Base-by-base conservation (phyloP, 768 basidiomycete genomes). In the Calocybe gangraenosa region DNA sequence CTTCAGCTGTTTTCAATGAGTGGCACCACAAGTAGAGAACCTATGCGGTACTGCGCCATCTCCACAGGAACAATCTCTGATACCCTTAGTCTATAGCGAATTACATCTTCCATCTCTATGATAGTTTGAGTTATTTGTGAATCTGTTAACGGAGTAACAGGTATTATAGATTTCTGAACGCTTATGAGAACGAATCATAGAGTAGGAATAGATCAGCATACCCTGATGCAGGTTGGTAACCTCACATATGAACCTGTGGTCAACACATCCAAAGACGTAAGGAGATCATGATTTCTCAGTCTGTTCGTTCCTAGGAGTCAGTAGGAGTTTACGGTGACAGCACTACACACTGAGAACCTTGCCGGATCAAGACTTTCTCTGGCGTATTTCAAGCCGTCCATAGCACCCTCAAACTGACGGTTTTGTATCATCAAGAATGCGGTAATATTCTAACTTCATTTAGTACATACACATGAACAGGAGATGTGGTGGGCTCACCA, bases 221-320 rank as follows among this genome's bases (percentile, higher is more conserved):
- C 91, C 79, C 87, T 89, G 60, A 95, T 85, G 41, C 70, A 73
- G 1, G 81, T 75, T 14, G 95, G 93, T 13, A 98, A 76, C 20
- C 91, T 74, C 31, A 81, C 71, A 59, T 97, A 98, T 13, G 87
- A 83, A 0, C 93, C 94, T 10, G 82, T 83, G 1, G 87, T 87
- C 23, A 96, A 72, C 44, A 97, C 87, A 53, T 93, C 87, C 30
- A 97, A 67, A 18, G 94, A 94, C 0, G 92, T 95, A 3, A 93
- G 74, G 18, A 97, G 70, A 64, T 98, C 95, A 49, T 94, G 92
- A 65, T 97, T 97, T 46, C 94, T 84, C 15, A 92, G 76, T 58
- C 94, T 56, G 4, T 22, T 34, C 2, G n/a, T 32, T 15, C 21
- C 28, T 17, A 47, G 41, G 22, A 5, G 20, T 42, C 28, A 38